phyloP scores from a whole-genome alignment of 805 yeast genomes.

The Blastobotrys peoriensis region DNA sequence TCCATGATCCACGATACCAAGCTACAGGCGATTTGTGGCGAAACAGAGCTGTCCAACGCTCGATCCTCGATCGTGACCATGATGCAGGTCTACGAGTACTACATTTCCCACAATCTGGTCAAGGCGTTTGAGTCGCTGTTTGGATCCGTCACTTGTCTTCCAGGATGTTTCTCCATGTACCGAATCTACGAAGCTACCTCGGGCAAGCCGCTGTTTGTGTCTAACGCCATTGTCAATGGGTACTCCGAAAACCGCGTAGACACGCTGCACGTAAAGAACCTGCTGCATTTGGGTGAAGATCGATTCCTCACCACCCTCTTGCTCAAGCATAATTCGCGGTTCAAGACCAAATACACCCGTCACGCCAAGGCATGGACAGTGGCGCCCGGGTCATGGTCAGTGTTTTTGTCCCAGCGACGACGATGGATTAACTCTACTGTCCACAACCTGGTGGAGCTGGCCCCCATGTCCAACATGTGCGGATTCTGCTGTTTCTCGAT shows the following conservation, averaged over 20 bases:
- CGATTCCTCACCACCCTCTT: slow-evolving; percentile 51
- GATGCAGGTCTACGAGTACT: slow-evolving; percentile 59
- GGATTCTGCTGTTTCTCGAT: slow-evolving; percentile 61
- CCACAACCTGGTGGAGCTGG: slow-evolving; percentile 55
- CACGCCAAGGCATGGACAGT: slow-evolving; percentile 56
- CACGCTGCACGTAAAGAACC: slow-evolving; percentile 54
- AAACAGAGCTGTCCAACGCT: slow-evolving; percentile 52
- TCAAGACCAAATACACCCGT: slow-evolving; percentile 49
- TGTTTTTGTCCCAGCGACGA: slow-evolving; percentile 57
- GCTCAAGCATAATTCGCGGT: slow-evolving; percentile 50
- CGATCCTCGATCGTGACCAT: slow-evolving; percentile 48
- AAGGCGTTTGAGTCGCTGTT: slow-evolving; percentile 58
- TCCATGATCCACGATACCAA: slow-evolving; percentile 50
- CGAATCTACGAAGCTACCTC: slow-evolving; percentile 48
- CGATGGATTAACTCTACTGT: slow-evolving; percentile 66
- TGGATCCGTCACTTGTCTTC: slow-evolving; percentile 60
- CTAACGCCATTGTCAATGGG: slow-evolving; percentile 51
- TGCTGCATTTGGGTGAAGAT: slow-evolving; percentile 58
- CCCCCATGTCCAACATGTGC: slow-evolving; percentile 53
- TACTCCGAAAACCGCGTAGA: slow-evolving; percentile 52
- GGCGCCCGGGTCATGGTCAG: slow-evolving; percentile 53
- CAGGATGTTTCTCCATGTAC: slow-evolving; percentile 59
- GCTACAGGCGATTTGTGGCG: slow-evolving; percentile 59
- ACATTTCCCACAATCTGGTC: slow-evolving; percentile 57
- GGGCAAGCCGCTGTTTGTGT: slow-evolving; percentile 56